Percentiles rank a stretch among this genome's conserved stretches.
Conservation (phyloP, 2,329 filamentous ascomycete species). For the Hansfordia pulvinata region DNA sequence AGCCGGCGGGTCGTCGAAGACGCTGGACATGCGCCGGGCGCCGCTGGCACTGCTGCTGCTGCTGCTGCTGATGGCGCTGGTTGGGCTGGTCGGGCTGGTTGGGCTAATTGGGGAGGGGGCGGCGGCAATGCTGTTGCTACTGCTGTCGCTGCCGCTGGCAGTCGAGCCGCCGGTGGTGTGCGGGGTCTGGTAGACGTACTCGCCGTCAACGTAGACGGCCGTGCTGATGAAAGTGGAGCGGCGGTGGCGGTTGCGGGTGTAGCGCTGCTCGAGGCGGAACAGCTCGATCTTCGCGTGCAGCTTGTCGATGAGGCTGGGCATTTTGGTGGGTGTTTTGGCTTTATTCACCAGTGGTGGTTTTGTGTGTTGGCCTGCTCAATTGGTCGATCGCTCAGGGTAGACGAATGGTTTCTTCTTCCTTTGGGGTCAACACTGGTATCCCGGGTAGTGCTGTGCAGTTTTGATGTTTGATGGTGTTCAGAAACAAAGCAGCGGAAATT, state of each 20-base stretch:
- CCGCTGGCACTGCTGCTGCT: too few relatives aligned
- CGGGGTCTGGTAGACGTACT: slow-evolving; percentile 72
- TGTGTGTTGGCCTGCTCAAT: background rate
- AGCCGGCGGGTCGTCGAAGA: too few relatives aligned
- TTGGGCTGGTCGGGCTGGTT: slow-evolving; percentile 16
- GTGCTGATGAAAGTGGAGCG: slow-evolving; percentile 82
- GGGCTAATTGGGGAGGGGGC: slow-evolving; percentile 22
- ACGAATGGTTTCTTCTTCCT: too few relatives aligned
- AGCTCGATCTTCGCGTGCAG: slow-evolving; percentile 68
- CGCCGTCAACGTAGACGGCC: slow-evolving; percentile 86
- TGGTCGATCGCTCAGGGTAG: too few relatives aligned
- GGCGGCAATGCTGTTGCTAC: slow-evolving; percentile 16
- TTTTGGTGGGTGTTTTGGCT: slow-evolving; percentile 6
- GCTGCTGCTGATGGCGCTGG: too few relatives aligned
- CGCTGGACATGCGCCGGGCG: too few relatives aligned
- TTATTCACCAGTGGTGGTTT: background rate
- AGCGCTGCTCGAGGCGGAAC: slow-evolving; percentile 88
- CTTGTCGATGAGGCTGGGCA: slow-evolving; percentile 39
- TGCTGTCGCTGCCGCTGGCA: slow-evolving; percentile 37
- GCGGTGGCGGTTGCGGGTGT: slow-evolving; percentile 75
- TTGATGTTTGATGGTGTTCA: too few relatives aligned
- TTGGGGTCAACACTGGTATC: too few relatives aligned
- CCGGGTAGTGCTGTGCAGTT: too few relatives aligned
- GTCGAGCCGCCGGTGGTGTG: slow-evolving; percentile 43
- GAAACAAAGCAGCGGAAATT: too few relatives aligned